Evolutionary conservation across 257 asterid species (phyloP).

Genomic region (Gentiana straminea): DNA sequence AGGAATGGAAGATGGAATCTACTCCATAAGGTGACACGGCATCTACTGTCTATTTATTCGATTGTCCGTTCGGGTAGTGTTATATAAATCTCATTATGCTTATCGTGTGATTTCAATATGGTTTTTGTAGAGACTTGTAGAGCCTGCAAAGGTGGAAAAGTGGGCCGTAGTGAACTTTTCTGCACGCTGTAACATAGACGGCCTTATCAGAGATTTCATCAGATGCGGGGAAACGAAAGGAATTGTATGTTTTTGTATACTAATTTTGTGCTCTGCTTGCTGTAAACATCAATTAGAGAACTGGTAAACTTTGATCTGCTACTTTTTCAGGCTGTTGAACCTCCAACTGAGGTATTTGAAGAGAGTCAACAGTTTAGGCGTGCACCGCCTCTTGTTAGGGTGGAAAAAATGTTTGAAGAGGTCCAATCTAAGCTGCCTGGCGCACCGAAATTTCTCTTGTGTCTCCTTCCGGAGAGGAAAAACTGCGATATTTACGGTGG

Average conservation of each 20-base stretch:
- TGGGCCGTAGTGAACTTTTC: conserved; percentile 95
- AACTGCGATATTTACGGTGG: conserved; percentile 73
- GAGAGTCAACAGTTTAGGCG: conserved; percentile 54
- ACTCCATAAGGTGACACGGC: conserved; percentile 51
- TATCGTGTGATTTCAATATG: neutral
- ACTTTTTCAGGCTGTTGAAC: conserved; percentile 41
- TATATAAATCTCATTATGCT: too few relatives aligned
- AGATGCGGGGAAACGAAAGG: conserved; percentile 71
- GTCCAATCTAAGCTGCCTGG: conserved; percentile 62
- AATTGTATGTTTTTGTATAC: conserved; percentile 31
- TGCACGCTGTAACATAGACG: conserved; percentile 60
- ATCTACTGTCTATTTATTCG: too few relatives aligned
- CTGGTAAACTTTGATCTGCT: neutral
- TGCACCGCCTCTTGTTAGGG: conserved; percentile 63
- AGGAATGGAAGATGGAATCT: conserved; percentile 91
- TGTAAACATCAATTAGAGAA: too few relatives aligned
- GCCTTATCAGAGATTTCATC: conserved; percentile 47
- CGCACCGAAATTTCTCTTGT: conserved; percentile 66
- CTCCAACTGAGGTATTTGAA: conserved; percentile 56
- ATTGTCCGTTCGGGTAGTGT: too few relatives aligned
- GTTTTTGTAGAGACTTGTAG: conserved; percentile 41
- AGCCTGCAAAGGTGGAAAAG: conserved; percentile 54
- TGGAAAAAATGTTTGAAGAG: conserved; percentile 67
- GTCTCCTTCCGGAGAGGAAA: conserved; percentile 77
- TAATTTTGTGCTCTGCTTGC: neutral